Conservation (phyloP, 495 filamentous ascomycete genomes). For the Aspergillus hancockii region DNA sequence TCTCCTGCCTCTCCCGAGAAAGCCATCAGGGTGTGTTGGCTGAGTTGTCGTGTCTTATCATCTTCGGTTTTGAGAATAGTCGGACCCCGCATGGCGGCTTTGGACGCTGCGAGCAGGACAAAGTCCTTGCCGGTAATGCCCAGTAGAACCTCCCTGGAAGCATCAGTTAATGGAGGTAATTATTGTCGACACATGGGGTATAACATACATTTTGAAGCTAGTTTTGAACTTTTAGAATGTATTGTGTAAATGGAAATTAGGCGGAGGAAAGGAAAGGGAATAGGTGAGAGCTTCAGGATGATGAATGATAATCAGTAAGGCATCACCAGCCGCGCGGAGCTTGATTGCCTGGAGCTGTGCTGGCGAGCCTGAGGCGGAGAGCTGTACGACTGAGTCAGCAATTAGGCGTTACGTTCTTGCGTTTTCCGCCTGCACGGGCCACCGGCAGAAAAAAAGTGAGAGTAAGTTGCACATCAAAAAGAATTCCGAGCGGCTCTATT, state of each 20-base stretch:
- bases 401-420: constrained; percentile 25
- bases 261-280: constrained; percentile 4
- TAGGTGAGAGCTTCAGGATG: constrained; percentile 9
- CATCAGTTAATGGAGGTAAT: constrained; percentile 22
- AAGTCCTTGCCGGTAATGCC: constrained; percentile 99
- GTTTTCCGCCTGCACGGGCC: constrained; percentile 33
- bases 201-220: constrained; percentile 34
- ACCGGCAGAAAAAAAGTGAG: constrained; percentile 48
- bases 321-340: constrained; percentile 38
- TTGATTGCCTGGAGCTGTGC: constrained; percentile 47
- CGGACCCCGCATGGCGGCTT: constrained; percentile 94
- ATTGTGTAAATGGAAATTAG: background rate
- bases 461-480: constrained; percentile 14
- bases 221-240: background rate
- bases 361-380: constrained; percentile 32
- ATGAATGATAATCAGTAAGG: constrained; percentile 15
- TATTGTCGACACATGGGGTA: background rate
- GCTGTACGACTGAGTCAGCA: constrained; percentile 43
- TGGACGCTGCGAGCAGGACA: constrained; percentile 94
- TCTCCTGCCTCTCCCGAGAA: constrained; percentile 96
- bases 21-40: constrained; percentile 94
- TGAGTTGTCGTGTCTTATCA: constrained; percentile 91
- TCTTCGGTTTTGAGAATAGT: constrained; percentile 95
- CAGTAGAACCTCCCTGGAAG: constrained; percentile 88
- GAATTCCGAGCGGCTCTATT: constrained; percentile 7